A percentile compares a stretch with the other conserved stretches of the same genome.
These are phyloP conservation scores for Penicillium subrubescens DNA, from an alignment of 495 filamentous ascomycete species.

Conservation along the genomic window DNA sequence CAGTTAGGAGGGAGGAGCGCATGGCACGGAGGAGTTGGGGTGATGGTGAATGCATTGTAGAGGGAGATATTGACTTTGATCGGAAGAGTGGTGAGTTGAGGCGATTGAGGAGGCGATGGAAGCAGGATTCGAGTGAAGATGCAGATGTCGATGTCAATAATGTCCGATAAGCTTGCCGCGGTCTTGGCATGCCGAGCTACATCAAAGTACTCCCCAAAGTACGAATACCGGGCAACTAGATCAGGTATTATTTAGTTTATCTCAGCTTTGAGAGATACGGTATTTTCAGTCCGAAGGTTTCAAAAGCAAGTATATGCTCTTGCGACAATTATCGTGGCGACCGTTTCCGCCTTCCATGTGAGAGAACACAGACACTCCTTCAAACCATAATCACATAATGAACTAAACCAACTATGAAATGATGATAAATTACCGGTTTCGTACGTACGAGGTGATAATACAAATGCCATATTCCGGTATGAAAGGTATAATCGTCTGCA, in stretches of 20 bases:
- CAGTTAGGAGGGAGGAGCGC: conserved; percentile 35
- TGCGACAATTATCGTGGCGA: too few relatives aligned
- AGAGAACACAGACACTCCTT: too few relatives aligned
- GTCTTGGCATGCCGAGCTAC: background rate
- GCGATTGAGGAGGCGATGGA: background rate
- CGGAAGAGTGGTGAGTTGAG: background rate
- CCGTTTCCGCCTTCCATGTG: too few relatives aligned
- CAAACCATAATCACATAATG: too few relatives aligned
- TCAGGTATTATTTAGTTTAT: background rate
- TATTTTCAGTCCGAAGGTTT: background rate
- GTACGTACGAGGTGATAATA: too few relatives aligned
- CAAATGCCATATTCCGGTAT: too few relatives aligned
- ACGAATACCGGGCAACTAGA: background rate
- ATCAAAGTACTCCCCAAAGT: background rate
- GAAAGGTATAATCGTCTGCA: too few relatives aligned
- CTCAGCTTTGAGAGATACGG: background rate
- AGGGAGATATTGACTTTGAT: background rate
- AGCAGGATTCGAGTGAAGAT: background rate
- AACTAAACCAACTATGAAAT: too few relatives aligned
- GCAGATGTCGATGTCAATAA: background rate
- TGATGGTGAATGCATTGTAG: conserved; percentile 44
- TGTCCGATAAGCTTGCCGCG: background rate
- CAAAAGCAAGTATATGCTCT: background rate
- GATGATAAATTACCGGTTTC: too few relatives aligned
- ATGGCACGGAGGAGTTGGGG: conserved; percentile 48